phyloP scores from a whole-genome alignment of 2,329 filamentous ascomycete genomes.

The Sporothrix pseudoabietina region DNA sequence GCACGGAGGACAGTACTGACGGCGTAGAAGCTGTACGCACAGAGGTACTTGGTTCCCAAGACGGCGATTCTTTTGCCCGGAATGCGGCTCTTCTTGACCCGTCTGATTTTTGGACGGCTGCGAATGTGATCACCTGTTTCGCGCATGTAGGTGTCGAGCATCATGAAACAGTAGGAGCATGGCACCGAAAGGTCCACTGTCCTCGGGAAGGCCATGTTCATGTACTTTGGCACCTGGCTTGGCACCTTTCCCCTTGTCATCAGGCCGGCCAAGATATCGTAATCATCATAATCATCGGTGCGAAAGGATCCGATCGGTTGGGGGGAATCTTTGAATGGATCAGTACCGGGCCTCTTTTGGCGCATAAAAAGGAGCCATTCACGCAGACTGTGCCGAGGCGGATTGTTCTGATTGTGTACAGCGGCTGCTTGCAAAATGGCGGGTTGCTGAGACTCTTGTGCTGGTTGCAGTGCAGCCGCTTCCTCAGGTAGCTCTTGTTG shows the following conservation, averaged over 20 bases:
- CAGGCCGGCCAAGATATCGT: background rate
- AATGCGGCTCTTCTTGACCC: background rate
- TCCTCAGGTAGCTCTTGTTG: background rate
- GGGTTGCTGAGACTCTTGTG: background rate
- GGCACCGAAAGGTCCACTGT: background rate
- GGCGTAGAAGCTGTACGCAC: background rate
- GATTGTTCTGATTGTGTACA: background rate
- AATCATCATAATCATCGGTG: background rate
- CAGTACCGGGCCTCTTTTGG: too few species aligned
- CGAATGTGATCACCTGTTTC: background rate
- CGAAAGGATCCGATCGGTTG: background rate
- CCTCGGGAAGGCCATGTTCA: background rate
- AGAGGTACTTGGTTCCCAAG: background rate
- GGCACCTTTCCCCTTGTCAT: background rate
- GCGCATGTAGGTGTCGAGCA: background rate
- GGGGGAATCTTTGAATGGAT: background rate
- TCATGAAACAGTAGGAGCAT: conserved; percentile 7
- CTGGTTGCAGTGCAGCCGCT: background rate
- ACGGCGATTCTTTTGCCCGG: background rate
- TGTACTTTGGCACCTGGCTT: background rate
- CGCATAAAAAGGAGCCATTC: background rate
- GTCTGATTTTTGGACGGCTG: background rate
- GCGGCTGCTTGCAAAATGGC: background rate
- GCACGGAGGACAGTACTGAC: background rate
- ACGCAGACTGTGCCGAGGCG: background rate